phyloP scores from a whole-genome alignment of 495 filamentous ascomycete species.

The Daldinia childiae region DNA sequence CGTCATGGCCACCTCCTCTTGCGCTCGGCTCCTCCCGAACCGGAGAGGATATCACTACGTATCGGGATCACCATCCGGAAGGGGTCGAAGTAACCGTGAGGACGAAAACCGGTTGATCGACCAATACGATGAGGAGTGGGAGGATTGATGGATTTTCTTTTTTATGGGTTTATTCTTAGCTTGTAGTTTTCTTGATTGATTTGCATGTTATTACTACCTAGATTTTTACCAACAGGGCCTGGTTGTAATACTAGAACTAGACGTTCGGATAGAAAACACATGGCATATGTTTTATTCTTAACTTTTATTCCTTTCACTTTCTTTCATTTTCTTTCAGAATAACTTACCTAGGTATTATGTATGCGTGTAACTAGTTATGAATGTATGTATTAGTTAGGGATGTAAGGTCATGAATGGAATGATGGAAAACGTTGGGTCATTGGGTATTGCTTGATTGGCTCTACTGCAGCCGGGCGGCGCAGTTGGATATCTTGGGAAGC shows the following conservation, averaged over 20 bases:
- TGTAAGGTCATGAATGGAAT: conserved; percentile 1
- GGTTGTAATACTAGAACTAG: conserved; percentile 25
- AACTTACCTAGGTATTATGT: neutral
- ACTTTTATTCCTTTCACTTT: neutral
- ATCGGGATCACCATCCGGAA: conserved; percentile 56
- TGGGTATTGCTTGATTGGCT: conserved; percentile 12
- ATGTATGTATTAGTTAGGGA: conserved; percentile 6
- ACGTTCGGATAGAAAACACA: conserved; percentile 7
- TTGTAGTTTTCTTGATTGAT: conserved; percentile 6
- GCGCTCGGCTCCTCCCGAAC: conserved; percentile 70
- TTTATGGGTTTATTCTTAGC: neutral
- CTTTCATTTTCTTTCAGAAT: neutral
- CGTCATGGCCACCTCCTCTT: conserved; percentile 80
- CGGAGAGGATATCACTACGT: conserved; percentile 71
- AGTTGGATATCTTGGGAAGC: conserved; percentile 39
- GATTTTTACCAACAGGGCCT: conserved; percentile 6
- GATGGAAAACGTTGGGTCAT: conserved; percentile 3
- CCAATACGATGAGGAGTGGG: conserved; percentile 93
- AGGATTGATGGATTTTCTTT: conserved; percentile 53
- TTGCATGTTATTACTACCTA: conserved; percentile 10
- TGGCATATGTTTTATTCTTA: neutral
- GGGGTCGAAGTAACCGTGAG: conserved; percentile 65
- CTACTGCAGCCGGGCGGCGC: conserved; percentile 32
- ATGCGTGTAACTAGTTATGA: neutral
- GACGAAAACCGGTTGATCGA: conserved; percentile 95